A percentile compares a stretch with the other conserved stretches of the same genome.
These are phyloP conservation scores for Penicillium verhagenii DNA, from an alignment of 495 filamentous ascomycete genomes.

Conservation along the genomic window DNA sequence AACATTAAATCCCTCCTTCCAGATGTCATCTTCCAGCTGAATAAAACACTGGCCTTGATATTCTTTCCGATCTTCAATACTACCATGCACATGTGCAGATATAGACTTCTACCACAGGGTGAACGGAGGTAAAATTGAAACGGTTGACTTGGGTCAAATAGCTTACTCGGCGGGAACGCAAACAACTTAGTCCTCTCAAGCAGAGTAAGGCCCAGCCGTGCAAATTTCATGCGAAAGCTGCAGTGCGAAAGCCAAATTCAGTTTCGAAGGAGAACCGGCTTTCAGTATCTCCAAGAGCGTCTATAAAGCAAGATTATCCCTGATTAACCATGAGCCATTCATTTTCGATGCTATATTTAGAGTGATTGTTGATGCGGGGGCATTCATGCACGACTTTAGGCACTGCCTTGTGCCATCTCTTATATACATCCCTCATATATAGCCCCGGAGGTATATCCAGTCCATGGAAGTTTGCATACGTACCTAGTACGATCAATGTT, in stretches of 20 bases:
- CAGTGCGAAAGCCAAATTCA: not conserved
- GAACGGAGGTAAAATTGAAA: not conserved
- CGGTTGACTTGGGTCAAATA: not conserved
- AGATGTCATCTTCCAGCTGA: too few relatives aligned
- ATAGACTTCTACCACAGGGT: not conserved
- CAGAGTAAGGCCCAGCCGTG: not conserved
- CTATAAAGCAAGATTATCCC: not conserved
- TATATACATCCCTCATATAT: too few relatives aligned
- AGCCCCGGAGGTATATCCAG: too few relatives aligned
- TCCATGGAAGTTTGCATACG: too few relatives aligned
- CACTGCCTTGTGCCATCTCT: too few relatives aligned
- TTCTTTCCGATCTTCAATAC: too few relatives aligned
- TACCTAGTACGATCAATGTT: too few relatives aligned
- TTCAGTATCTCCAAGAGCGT: not conserved
- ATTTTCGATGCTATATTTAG: not conserved
- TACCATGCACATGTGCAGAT: not conserved
- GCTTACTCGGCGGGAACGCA: not conserved
- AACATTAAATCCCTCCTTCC: too few relatives aligned
- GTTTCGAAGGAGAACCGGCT: not conserved
- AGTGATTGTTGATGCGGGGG: not conserved
- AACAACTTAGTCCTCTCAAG: not conserved
- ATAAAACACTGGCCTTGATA: too few relatives aligned
- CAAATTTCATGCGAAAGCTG: not conserved
- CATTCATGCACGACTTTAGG: too few relatives aligned
- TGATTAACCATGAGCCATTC: not conserved